phyloP scores from a whole-genome alignment of 2,329 filamentous ascomycete species.

The Harringtonia aguacate region DNA sequence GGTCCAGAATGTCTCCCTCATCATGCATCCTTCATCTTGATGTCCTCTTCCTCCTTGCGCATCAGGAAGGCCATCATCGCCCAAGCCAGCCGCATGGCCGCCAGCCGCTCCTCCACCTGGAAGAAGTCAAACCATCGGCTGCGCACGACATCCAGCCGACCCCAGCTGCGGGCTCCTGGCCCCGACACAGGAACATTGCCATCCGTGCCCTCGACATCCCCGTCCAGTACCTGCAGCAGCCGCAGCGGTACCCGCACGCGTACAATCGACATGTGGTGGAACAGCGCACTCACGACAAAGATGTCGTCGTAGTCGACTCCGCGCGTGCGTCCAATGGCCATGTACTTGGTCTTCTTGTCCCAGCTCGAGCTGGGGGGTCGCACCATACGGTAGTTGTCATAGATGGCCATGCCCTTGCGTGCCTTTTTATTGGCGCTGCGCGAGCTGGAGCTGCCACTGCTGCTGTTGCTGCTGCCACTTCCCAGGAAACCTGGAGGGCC shows the following conservation, averaged over 20 bases:
- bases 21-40: neutral
- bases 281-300: slow-evolving; percentile 49
- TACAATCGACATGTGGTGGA: slow-evolving; percentile 50
- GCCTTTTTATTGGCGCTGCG: slow-evolving; percentile 31
- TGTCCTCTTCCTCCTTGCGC: slow-evolving; percentile 26
- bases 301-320: slow-evolving; percentile 46
- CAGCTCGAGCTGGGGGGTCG: slow-evolving; percentile 45
- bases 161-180: slow-evolving; percentile 33
- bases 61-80: slow-evolving; percentile 50
- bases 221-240: slow-evolving; percentile 42
- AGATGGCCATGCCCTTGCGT: slow-evolving; percentile 45
- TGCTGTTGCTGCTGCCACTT: too few species aligned
- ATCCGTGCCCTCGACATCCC: slow-evolving; percentile 16
- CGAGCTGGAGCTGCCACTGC: neutral
- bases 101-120: slow-evolving; percentile 38
- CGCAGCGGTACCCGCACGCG: slow-evolving; percentile 45
- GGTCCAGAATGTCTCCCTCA: too few species aligned
- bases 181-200: slow-evolving; percentile 11
- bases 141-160: slow-evolving; percentile 42
- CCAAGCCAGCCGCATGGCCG: slow-evolving; percentile 48
- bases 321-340: slow-evolving; percentile 39
- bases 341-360: slow-evolving; percentile 49
- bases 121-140: slow-evolving; percentile 55
- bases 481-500: too few species aligned
- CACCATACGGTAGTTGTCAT: slow-evolving; percentile 54